Percentiles rank a stretch among this genome's conserved stretches.
phyloP scores from a whole-genome alignment of 2,329 filamentous ascomycete genomes.

The Hirsutella rhossiliensis region DNA sequence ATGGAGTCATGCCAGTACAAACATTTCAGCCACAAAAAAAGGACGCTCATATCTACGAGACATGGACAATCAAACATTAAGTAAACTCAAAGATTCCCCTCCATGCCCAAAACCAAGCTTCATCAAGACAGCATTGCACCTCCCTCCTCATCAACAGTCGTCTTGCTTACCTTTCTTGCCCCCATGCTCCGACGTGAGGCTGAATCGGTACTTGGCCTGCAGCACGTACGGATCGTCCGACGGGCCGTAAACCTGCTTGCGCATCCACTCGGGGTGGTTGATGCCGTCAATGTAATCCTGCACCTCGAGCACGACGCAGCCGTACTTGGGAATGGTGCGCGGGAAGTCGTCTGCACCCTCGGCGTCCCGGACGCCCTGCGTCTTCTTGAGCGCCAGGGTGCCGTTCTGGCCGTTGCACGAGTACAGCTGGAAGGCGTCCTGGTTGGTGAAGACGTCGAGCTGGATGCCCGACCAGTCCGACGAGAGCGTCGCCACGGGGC shows the following conservation, averaged over 20 bases:
- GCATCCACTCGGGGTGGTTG: slow-evolving; percentile 81
- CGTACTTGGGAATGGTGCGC: slow-evolving; percentile 59
- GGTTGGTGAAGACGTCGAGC: slow-evolving; percentile 70
- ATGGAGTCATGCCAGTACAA: too few relatives aligned
- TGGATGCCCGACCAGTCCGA: slow-evolving; percentile 72
- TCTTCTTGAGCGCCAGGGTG: slow-evolving; percentile 53
- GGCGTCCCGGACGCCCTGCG: slow-evolving; percentile 45
- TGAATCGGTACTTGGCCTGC: slow-evolving; percentile 49
- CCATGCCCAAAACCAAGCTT: too few relatives aligned
- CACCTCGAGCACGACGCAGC: slow-evolving; percentile 82
- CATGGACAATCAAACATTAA: too few relatives aligned
- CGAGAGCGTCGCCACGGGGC: slow-evolving; percentile 53
- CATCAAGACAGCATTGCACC: too few relatives aligned
- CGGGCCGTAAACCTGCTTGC: slow-evolving; percentile 52
- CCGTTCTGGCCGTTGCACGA: slow-evolving; percentile 70
- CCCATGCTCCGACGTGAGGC: slow-evolving; percentile 20
- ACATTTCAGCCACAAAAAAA: too few relatives aligned
- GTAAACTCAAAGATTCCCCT: too few relatives aligned
- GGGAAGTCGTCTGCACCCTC: slow-evolving; percentile 36
- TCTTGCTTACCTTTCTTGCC: neutral
- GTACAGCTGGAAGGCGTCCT: slow-evolving; percentile 83
- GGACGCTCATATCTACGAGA: too few relatives aligned
- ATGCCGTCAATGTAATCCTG: slow-evolving; percentile 92
- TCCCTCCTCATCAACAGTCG: too few relatives aligned
- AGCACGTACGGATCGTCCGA: slow-evolving; percentile 49